Evolutionary conservation across 1,284 basidiomycete species (phyloP), one percentile per base, ranked within the genome.

Genomic region (Ustilago nuda): DNA sequence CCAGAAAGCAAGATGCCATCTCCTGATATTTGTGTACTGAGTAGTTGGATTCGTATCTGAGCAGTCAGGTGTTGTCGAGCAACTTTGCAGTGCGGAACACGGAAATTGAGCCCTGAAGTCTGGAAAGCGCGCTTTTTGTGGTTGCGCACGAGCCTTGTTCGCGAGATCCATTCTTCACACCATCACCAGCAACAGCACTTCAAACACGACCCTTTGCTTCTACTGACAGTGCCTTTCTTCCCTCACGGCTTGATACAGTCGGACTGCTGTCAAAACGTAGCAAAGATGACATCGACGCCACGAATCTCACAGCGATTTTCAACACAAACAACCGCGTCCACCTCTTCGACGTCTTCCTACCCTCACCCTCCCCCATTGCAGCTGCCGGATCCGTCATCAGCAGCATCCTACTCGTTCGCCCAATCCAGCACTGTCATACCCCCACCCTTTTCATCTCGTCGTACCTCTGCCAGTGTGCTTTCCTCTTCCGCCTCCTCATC

Each of bases 291-390:
- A 7, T 51, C 62, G 4, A 74, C 72, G 45, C 72, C 72, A 1
- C 58, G 72, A 5, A 62, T 23, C 13, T 60, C 72, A 30, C 66
- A 74, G 56, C 66, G 72, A 15, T 74, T 62, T 13, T 74, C 72
- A n/a, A 66, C 66, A 46, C 71, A 73, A 33, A 73, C 71, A 27
- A 68, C 48, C 8, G 63, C 59, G 1, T 66, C 62, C 7, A 48
- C 50, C 6, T 57, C 61, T 2, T 69, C 72, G 3, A 35, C 59
- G 1, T 62, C 64, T 23, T 62, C 60, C 2, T 33, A 62, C 37
- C 17, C 52, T 2, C 51, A 56, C 19, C 23, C 58, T 2, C 36
- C 23, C 4, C 33, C 30, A 11, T 7, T 35, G 9, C 27, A 33
- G 15, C 6, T 37, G 12, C 15, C 7, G 1, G 70, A 66, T 11